These are phyloP conservation scores for Rhinocladiella mackenziei DNA, from an alignment of 2,329 filamentous ascomycete species.

Conservation along the genomic window DNA sequence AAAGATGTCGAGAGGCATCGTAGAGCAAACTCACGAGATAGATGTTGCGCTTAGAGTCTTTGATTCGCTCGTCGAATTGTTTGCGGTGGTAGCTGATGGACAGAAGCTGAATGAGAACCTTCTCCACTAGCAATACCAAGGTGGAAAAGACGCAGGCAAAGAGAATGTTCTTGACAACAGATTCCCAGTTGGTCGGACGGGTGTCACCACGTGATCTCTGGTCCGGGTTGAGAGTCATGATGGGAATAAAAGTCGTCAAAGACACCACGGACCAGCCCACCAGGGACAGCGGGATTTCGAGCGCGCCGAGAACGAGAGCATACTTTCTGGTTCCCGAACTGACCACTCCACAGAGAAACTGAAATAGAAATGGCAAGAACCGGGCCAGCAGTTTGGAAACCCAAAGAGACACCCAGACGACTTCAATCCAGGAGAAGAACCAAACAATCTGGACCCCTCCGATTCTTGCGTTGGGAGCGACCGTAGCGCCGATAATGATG, in stretches of 20 bases:
- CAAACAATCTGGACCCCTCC: constrained; percentile 55
- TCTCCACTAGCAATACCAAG: constrained; percentile 56
- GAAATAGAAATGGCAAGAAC: constrained; percentile 57
- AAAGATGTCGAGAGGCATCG: constrained; percentile 81
- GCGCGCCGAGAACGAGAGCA: constrained; percentile 52
- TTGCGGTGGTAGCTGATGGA: constrained; percentile 66
- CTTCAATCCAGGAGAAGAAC: constrained; percentile 64
- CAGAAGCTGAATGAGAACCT: constrained; percentile 60
- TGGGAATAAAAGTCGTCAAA: constrained; percentile 55
- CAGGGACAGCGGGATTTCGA: constrained; percentile 59
- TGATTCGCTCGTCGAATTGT: constrained; percentile 67
- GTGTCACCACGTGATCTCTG: constrained; percentile 35
- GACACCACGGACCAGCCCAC: constrained; percentile 55
- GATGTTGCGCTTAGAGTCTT: constrained; percentile 83
- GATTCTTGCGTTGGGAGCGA: constrained; percentile 46
- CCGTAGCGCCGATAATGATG: constrained; percentile 59
- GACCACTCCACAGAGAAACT: constrained; percentile 59
- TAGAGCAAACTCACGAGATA: constrained; percentile 78
- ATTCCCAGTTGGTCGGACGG: constrained; percentile 47
- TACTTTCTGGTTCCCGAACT: constrained; percentile 64
- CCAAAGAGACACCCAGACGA: constrained; percentile 63
- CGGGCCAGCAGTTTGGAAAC: constrained; percentile 57
- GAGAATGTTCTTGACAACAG: constrained; percentile 55
- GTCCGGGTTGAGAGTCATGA: constrained; percentile 44
- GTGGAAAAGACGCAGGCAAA: constrained; percentile 55